Percentiles rank a stretch among this genome's conserved stretches.
Conservation (phyloP, 1,284 basidiomycete species). For the Apiotrichum brassicae region DNA sequence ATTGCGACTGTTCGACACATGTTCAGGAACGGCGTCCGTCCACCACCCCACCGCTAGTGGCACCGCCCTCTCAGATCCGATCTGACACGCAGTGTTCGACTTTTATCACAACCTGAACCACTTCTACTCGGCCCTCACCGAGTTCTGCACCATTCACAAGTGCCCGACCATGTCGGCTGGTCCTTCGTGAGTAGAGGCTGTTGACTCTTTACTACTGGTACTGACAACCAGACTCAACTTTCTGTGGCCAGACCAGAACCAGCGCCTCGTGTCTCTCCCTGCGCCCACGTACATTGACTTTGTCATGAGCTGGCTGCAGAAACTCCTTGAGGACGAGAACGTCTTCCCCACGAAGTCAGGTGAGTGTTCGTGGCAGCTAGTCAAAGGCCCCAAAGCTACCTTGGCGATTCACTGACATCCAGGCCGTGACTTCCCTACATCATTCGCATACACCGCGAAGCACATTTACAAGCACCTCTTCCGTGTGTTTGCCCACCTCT, state of each 20-base stretch:
- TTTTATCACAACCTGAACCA: conserved; percentile 96
- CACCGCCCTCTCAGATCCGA: background rate
- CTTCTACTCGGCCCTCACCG: conserved; percentile 92
- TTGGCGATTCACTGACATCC: conserved; percentile 6
- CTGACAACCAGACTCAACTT: conserved; percentile 69
- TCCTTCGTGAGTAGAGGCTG: conserved; percentile 55
- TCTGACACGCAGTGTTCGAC: conserved; percentile 64
- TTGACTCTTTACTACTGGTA: too few relatives aligned
- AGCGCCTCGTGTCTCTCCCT: conserved; percentile 85
- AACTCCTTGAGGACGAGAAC: conserved; percentile 82
- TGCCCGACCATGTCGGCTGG: conserved; percentile 95
- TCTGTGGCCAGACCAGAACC: conserved; percentile 95
- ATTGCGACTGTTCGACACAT: too few relatives aligned
- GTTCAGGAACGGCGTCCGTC: too few relatives aligned
- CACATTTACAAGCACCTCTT: conserved; percentile 96
- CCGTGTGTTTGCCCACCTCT: conserved; percentile 95
- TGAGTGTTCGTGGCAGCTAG: conserved; percentile 41
- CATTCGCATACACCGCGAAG: conserved; percentile 87
- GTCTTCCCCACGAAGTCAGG: conserved; percentile 94
- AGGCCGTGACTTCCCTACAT: conserved; percentile 86
- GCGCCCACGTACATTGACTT: conserved; percentile 98
- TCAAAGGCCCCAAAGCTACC: background rate
- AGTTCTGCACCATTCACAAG: conserved; percentile 83
- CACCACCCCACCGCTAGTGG: background rate
- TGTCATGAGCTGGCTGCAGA: conserved; percentile 97